Percentiles rank a stretch among this genome's conserved stretches.
Conservation (phyloP, 2,329 filamentous ascomycete species). For the Hymenoscyphus scutula region DNA sequence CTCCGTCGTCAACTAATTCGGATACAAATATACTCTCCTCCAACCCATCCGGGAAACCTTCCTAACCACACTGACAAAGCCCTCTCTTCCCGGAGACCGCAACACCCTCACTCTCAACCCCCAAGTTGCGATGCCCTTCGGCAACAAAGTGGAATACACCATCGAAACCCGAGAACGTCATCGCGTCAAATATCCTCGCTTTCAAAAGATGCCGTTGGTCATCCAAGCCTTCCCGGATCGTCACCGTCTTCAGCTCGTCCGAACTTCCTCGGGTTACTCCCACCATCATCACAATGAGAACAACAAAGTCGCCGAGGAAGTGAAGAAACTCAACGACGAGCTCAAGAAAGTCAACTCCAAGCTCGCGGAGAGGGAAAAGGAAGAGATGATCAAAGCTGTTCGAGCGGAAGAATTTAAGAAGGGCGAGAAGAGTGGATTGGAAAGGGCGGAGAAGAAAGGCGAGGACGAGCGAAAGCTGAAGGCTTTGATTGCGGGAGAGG, state of each 20-base stretch:
- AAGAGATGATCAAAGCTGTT: not conserved
- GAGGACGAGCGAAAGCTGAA: not conserved
- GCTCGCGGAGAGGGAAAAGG: not conserved
- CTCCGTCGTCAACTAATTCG: not conserved
- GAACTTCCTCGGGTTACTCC: not conserved
- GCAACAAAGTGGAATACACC: not conserved
- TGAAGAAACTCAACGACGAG: not conserved
- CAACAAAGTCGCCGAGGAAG: not conserved
- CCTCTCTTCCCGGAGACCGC: not conserved
- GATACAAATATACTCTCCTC: not conserved
- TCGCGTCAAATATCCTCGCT: not conserved
- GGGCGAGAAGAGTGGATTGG: not conserved
- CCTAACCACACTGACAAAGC: not conserved
- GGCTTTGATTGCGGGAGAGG: not conserved
- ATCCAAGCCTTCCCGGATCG: not conserved
- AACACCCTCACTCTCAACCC: not conserved
- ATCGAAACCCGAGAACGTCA: not conserved
- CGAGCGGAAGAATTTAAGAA: not conserved
- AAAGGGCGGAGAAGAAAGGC: not conserved
- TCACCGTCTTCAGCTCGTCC: not conserved
- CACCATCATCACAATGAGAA: not conserved
- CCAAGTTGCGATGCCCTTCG: not conserved
- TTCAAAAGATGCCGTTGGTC: not conserved
- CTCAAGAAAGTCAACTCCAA: not conserved
- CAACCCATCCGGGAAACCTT: not conserved